Conservation (phyloP, 2,329 filamentous ascomycete genomes). For the Lithohypha guttulata region DNA sequence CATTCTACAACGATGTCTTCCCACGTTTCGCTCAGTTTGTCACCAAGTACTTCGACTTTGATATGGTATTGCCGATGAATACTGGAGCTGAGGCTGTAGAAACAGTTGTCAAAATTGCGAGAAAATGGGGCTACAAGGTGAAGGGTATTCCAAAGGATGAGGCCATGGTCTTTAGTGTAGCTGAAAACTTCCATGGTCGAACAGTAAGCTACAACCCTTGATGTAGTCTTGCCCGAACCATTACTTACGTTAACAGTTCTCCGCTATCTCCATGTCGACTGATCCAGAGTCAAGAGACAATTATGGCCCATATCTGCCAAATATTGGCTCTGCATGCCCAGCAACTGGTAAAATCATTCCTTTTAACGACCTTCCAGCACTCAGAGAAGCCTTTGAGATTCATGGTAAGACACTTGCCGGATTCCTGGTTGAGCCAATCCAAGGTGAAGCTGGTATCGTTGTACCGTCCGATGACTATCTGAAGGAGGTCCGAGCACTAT, state of each 20-base stretch:
- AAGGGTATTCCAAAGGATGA: constrained; percentile 79
- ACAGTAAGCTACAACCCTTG: constrained; percentile 60
- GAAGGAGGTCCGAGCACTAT: constrained; percentile 65
- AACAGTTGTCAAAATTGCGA: constrained; percentile 88
- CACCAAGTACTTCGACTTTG: constrained; percentile 78
- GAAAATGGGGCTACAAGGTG: constrained; percentile 96
- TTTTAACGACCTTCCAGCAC: constrained; percentile 74
- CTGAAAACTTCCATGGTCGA: constrained; percentile 92
- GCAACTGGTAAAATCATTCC: constrained; percentile 66
- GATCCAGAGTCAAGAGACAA: constrained; percentile 93
- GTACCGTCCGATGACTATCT: constrained; percentile 89
- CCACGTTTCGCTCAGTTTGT: constrained; percentile 91
- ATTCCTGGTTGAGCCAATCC: constrained; percentile 91
- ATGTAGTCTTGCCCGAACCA: too few species aligned
- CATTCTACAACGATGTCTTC: constrained; percentile 98
- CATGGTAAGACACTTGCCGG: constrained; percentile 80
- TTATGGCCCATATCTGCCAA: constrained; percentile 91
- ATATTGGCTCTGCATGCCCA: constrained; percentile 67
- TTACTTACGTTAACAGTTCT: constrained; percentile 53
- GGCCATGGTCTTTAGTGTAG: constrained; percentile 71
- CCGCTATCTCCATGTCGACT: constrained; percentile 86
- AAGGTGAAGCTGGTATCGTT: constrained; percentile 93
- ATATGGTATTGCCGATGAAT: constrained; percentile 98
- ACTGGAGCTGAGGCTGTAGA: constrained; percentile 94
- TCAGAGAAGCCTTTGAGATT: constrained; percentile 66